Base-by-base conservation (phyloP, 805 yeast species). In the Sungouiella thailandica region DNA sequence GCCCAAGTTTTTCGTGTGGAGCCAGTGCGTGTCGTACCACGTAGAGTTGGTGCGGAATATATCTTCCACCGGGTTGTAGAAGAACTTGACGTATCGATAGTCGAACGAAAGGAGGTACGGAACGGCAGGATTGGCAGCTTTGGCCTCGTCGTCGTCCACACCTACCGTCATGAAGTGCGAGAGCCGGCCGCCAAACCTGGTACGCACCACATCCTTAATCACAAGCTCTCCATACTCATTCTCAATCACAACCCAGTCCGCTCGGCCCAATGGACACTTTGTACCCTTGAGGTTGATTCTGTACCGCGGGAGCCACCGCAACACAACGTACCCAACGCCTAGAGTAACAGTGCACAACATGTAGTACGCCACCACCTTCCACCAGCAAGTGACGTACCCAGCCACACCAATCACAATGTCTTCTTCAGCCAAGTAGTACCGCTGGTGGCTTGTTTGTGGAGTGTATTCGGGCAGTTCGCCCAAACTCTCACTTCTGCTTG, bases 341-440 rank as follows among this genome's bases (percentile, higher is more conserved):
- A 75, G 55, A 0, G 96, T 76, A 2, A 60, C 19, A 1, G 74
- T 32, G 40, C 87, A 80, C 2, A 83, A 37, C 0, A 72, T 10
- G 39, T 74, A 71, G 53, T 80, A 88, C 1, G 72, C 11, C 0
- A 62, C 25, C 4, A 59, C 49, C 40, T 78, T 74, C 44, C 68
- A 34, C 30, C 51, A 51, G 9, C 80, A 73, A 11, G 79, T 74
- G 34, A 58, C 58, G 57, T 85, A 93, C 4, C 97, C 97, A 0
- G 97, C 98, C 41, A 93, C 83, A 41, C 95, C 96, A 39, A 93
- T 75, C 9, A 90, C 90, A 50, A 93, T 65, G 63, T 93, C 99
- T 55, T 93, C 98, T 56, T 93, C 97, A 0, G 96, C 89, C 41
- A 93, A 74, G 57, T 90, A 93, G 57, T 84, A 87, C 37, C 96